Evolutionary conservation across 257 asterid genomes (phyloP).

Genomic region (Capsicum pubescens): DNA sequence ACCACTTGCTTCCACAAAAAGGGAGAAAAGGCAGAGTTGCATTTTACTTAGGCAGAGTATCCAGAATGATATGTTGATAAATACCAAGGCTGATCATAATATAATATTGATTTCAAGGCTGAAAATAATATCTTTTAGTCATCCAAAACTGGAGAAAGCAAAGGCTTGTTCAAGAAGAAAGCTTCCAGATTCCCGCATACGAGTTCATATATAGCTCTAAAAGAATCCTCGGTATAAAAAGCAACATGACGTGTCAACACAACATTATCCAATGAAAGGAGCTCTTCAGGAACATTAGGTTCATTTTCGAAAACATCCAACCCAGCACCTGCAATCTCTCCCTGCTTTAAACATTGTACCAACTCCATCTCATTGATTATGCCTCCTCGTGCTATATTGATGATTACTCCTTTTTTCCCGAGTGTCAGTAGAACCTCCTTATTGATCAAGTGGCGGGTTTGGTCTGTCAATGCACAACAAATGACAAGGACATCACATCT

Average conservation of each 20-base stretch:
- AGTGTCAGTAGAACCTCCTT: constrained; percentile 60
- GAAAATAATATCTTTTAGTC: background rate
- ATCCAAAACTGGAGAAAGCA: constrained; percentile 39
- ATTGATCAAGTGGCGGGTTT: constrained; percentile 72
- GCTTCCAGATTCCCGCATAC: constrained; percentile 40
- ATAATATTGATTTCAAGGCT: background rate
- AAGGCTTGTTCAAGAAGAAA: constrained; percentile 45
- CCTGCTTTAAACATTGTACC: constrained; percentile 44
- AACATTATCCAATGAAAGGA: constrained; percentile 54
- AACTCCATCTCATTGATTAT: constrained; percentile 45
- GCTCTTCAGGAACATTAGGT: constrained; percentile 48
- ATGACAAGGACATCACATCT: constrained; percentile 55
- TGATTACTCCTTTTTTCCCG: constrained; percentile 66
- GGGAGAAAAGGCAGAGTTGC: background rate
- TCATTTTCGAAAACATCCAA: constrained; percentile 49
- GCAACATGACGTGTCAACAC: constrained; percentile 67
- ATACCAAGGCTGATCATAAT: background rate
- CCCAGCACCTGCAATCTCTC: constrained; percentile 51
- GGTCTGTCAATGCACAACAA: constrained; percentile 63
- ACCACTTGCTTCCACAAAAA: background rate
- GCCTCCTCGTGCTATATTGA: constrained; percentile 78
- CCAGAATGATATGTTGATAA: background rate
- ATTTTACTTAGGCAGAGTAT: background rate
- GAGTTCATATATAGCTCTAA: constrained; percentile 35
- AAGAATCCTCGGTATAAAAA: constrained; percentile 37